A percentile compares a stretch with the other conserved stretches of the same genome.
Evolutionary conservation across 441 rosid species (phyloP).

Genomic region (Kokia cookei): DNA sequence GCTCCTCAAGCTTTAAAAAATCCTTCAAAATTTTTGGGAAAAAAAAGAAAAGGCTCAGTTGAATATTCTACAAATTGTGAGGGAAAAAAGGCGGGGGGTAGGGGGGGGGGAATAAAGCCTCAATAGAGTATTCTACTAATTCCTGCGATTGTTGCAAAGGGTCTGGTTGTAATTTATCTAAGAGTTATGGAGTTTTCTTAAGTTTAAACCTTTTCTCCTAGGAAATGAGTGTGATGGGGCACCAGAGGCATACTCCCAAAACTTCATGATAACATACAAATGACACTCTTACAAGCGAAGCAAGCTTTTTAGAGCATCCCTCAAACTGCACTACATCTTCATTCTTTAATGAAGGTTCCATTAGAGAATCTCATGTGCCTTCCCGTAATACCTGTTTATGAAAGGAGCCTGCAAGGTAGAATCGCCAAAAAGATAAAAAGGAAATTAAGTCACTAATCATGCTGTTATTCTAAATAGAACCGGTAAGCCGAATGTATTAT

Average conservation of each 20-base stretch:
- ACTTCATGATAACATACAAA: conserved; percentile 9
- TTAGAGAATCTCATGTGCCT: conserved; percentile 65
- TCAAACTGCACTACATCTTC: background rate
- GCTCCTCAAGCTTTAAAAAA: too few relatives aligned
- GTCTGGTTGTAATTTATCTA: background rate
- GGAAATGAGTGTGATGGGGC: conserved; percentile 14
- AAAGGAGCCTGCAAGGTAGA: conserved; percentile 47
- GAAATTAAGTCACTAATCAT: background rate
- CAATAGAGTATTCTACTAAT: background rate
- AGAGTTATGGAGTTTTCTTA: conserved; percentile 6
- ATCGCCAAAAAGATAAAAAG: background rate
- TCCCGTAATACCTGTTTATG: conserved; percentile 74
- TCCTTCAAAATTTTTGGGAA: too few relatives aligned
- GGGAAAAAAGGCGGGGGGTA: too few relatives aligned
- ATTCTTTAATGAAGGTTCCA: background rate
- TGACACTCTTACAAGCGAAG: conserved; percentile 6
- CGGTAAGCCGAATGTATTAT: background rate
- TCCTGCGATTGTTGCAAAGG: conserved; percentile 9
- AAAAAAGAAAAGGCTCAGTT: too few relatives aligned
- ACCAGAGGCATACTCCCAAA: conserved; percentile 11
- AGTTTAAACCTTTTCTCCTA: conserved; percentile 10
- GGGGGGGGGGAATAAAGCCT: background rate
- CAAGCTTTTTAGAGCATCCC: background rate
- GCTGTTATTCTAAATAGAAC: background rate
- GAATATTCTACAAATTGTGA: too few relatives aligned